phyloP scores from a whole-genome alignment of 306 rosid species.

The Begonia loranthoides region DNA sequence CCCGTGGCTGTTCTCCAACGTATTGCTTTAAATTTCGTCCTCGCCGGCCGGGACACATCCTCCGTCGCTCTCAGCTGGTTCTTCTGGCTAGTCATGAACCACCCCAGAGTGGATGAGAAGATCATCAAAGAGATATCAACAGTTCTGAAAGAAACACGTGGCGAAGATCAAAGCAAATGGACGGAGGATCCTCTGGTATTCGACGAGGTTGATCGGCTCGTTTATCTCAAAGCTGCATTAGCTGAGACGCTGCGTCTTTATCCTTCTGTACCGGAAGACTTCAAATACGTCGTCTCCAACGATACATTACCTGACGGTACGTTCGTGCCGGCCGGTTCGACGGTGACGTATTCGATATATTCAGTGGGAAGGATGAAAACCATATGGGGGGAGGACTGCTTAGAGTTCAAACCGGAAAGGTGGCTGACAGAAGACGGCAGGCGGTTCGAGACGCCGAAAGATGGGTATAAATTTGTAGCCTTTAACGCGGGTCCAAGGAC shows the following conservation, averaged over 20 bases:
- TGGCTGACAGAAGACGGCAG: slow-evolving; percentile 43
- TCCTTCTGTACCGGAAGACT: slow-evolving; percentile 85
- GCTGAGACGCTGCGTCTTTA: slow-evolving; percentile 75
- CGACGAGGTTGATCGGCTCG: slow-evolving; percentile 63
- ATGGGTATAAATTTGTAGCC: slow-evolving; percentile 63
- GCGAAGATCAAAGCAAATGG: slow-evolving; percentile 33
- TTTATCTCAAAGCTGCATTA: slow-evolving; percentile 68
- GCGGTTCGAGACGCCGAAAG: slow-evolving; percentile 81
- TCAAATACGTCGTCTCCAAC: slow-evolving; percentile 50
- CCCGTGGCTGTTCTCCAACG: slow-evolving; percentile 33
- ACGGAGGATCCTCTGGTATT: slow-evolving; percentile 53
- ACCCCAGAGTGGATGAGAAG: slow-evolving; percentile 44
- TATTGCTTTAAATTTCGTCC: slow-evolving; percentile 79
- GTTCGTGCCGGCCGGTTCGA: slow-evolving; percentile 73
- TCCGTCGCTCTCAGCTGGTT: slow-evolving; percentile 95
- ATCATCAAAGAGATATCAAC: slow-evolving; percentile 36
- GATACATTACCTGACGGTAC: slow-evolving; percentile 85
- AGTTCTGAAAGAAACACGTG: slow-evolving; percentile 46
- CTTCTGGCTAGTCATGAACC: slow-evolving; percentile 78
- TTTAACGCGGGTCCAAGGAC: slow-evolving; percentile 94
- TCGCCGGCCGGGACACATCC: slow-evolving; percentile 95
- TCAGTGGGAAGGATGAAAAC: slow-evolving; percentile 81
- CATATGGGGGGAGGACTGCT: slow-evolving; percentile 89
- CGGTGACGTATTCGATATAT: slow-evolving; percentile 86
- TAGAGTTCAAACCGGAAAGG: slow-evolving; percentile 87